phyloP scores from a whole-genome alignment of 1,284 basidiomycete genomes.

The Naganishia cerealis region DNA sequence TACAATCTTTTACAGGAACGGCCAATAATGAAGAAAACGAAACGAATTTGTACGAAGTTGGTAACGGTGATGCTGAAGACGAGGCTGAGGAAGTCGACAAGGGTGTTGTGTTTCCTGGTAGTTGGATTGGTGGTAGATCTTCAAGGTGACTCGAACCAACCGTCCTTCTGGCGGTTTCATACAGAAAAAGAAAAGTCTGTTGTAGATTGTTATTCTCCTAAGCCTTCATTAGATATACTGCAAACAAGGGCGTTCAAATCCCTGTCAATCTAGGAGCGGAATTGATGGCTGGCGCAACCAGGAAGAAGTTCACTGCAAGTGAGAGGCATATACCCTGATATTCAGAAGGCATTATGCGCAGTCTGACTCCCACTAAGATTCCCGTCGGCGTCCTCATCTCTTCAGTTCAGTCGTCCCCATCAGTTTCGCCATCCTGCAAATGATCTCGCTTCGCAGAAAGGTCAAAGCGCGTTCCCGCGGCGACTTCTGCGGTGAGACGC shows the following conservation, averaged over 20 bases:
- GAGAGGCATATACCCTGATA: too few species aligned
- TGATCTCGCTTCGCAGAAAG: not conserved
- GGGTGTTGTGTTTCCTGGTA: slow-evolving; percentile 19
- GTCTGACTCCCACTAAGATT: too few species aligned
- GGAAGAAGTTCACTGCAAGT: too few species aligned
- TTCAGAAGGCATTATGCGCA: too few species aligned
- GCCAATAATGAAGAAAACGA: slow-evolving; percentile 6
- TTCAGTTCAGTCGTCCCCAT: not conserved
- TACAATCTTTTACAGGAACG: not conserved
- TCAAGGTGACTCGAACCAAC: slow-evolving; percentile 1
- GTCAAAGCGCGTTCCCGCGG: not conserved
- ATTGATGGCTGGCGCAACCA: too few species aligned
- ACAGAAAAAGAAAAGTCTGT: slow-evolving; percentile 2
- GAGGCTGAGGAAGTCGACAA: slow-evolving; percentile 7
- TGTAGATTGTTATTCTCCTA: not conserved
- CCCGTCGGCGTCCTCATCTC: too few species aligned
- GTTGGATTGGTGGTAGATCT: slow-evolving; percentile 21
- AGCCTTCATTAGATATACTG: not conserved
- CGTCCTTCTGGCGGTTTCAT: not conserved
- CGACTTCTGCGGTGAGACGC: not conserved
- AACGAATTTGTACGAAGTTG: slow-evolving; percentile 11
- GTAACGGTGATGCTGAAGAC: not conserved
- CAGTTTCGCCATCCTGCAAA: not conserved
- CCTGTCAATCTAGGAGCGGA: too few species aligned
- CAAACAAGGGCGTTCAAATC: too few species aligned